Base-by-base conservation (phyloP, 73 alveolate species). In the Paramecium sexaurelia region DNA sequence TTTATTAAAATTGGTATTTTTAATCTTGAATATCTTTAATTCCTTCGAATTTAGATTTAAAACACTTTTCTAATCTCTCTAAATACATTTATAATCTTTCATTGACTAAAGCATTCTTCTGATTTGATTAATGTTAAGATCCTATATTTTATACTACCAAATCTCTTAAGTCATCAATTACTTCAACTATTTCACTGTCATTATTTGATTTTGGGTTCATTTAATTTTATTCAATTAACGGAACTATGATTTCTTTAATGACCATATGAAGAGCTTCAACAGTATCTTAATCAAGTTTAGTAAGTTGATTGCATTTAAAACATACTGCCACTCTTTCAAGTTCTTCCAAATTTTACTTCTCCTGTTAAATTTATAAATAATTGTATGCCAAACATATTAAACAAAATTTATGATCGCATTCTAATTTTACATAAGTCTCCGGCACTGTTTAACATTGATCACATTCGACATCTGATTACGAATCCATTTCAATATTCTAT, bases 371-470 rank as follows among this genome's bases (percentile, higher is more conserved):
- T 78, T 78, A 33, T 43, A 78, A 45, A 26, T 37, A 78, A 45
- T 78, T 37, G 32, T 78, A 78, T 6, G 90, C 68, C 19, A 78
- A 39, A 26, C 90, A 78, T 9, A 78, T 78, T n/a, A 78, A 78
- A 45, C 90, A 78, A 33, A 78, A 78, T 78, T 78, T 78, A 78
- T 78, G 90, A 9, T 78, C 90, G n/a, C 90, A 78, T 20, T 78
- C 90, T 24, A 78, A 45, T 29, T 40, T 32, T 45, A 78, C 90
- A 78, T 78, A 78, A 17, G 43, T 78, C 29, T 78, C 90, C 6
- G 90, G 90, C 10, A 39, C 75, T 37, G 68, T 78, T 15, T 40
- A 15, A 24, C 90, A 78, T 45, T 78, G 17, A 41, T 78, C 75
- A 43, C 90, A 78, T 78, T 40, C 75, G 4, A 78, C 55, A 24